Evolutionary conservation across 805 yeast genomes (phyloP), one percentile per base, ranked within the genome.

Genomic region (Yamadazyma kitorensis): DNA sequence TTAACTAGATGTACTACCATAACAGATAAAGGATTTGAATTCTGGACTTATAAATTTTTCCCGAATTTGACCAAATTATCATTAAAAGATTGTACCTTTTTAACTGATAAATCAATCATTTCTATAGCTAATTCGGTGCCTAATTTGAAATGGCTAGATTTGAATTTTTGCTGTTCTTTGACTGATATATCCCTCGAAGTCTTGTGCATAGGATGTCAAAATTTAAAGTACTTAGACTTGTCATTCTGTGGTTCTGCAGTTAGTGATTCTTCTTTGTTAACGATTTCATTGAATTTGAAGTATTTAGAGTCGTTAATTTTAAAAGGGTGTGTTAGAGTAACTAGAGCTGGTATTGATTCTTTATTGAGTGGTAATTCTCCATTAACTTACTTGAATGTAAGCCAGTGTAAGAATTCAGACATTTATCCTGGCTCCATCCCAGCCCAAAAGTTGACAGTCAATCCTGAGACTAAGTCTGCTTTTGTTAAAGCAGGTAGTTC

Each of bases 211-310:
- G 83, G 85, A n/a, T 82, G 87, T 49, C 80, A 75, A 31, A 54
- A 64, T 5, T 54, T 84, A 39, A 54, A 64, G 27, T 54, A 58
- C 14, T 57, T 84, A 40, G 80, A 81, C 45, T 53, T 83, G 21
- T 77, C 86, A 7, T 84, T 82, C 49, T 84, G 91, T 57, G 91
- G 91, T 4, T 72, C 83, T 19, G 89, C 91, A 1, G 87, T 84
- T 4, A 78, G 86, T 48, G 91, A 84, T 47, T 70, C 79, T 12
- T 77, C 87, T 1, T 53, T 83, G 24, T 67, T 76, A 23, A 73
- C 82, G 0, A 67, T 84, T 7, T 76, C 85, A 2, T 52, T 75
- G 21, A 74, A 78, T 43, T 58, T 82, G 41, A 59, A 68, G 34
- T 49, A 63, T 21, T 54, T 84, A 43, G 70, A 71, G 34, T 51